These are phyloP conservation scores for Globisporangium nunn DNA, from an alignment of 352 stramenopile species.

Conservation along the genomic window DNA sequence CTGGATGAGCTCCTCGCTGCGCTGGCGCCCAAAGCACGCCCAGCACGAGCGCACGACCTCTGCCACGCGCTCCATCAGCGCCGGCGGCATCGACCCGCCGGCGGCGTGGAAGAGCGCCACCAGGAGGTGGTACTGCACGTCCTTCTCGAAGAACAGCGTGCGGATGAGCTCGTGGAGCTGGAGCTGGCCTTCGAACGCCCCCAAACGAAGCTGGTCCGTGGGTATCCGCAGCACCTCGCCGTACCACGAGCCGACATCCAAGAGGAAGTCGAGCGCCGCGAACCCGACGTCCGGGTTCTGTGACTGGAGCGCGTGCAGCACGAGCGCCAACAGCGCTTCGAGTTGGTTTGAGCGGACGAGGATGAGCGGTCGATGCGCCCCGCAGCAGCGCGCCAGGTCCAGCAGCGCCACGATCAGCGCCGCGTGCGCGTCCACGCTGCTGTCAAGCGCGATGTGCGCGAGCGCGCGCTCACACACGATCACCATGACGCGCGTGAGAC, in stretches of 20 bases:
- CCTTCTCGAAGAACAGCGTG: constrained; percentile 73
- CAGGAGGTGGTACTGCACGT: constrained; percentile 65
- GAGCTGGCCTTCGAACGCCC: constrained; percentile 47
- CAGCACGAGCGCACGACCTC: constrained; percentile 74
- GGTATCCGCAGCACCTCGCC: constrained; percentile 65
- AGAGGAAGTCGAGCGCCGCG: constrained; percentile 51
- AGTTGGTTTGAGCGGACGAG: constrained; percentile 67
- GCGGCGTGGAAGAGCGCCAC: constrained; percentile 63
- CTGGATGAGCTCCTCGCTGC: constrained; percentile 55
- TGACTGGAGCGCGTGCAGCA: constrained; percentile 54
- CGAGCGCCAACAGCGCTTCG: constrained; percentile 44
- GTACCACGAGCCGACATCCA: constrained; percentile 63
- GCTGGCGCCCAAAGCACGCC: constrained; percentile 54
- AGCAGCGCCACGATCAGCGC: constrained; percentile 44
- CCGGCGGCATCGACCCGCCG: constrained; percentile 45
- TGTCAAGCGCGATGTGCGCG: constrained; percentile 40
- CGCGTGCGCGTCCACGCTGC: constrained; percentile 44
- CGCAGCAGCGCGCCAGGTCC: constrained; percentile 50
- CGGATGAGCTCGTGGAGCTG: constrained; percentile 57
- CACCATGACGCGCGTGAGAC: constrained; percentile 58
- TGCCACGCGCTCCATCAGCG: constrained; percentile 52
- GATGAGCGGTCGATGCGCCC: constrained; percentile 45
- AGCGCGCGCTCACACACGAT: constrained; percentile 50
- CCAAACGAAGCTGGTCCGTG: constrained; percentile 28
- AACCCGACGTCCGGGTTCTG: constrained; percentile 57